Base-by-base conservation (phyloP, 345 rosid species). In the Sapria himalayana region DNA sequence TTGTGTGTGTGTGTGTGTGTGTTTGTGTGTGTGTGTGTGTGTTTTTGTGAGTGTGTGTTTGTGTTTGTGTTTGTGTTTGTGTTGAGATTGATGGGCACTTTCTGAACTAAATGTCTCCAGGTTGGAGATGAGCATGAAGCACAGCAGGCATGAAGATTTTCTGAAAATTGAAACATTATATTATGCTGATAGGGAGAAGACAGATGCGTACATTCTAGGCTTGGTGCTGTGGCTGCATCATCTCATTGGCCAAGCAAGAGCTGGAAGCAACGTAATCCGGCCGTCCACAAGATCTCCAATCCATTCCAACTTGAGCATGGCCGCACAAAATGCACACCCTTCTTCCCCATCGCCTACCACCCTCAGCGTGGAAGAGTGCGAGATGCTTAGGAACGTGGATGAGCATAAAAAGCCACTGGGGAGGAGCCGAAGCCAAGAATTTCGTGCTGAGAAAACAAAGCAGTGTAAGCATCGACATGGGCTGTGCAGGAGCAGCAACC, bases 381-480 rank as follows among this genome's bases (percentile, higher is more conserved):
- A 71, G 62, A 82, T 89, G 98, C 91, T 89, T 24, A 71, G 85
- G 8, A 92, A 78, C 31, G 89, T 81, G 45, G 70, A 69, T 55
- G 81, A 76, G 69, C 68, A 85, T 65, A 86, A 70, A 47, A 76
- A 73, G 43, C 52, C 70, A 1, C 97, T 92, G 1, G 97, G 97
- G 29, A 81, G 81, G 33, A 86, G 97, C 54, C 81, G 81, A 76
- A 86, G 97, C 56, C 97, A 86, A 64, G 97, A 86, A 60, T 74
- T 86, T 22, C 69, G 67, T 42, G 76, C 74, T 15, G 80, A 69
- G 25, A 81, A 63, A 59, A 29, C 56, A 48, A 60, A 74, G 73
- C 50, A 70, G 34, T 43, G 66, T 51, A 74, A 70, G 67, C 80
- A 78, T 49, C n/a, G n/a, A n/a, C 93, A 82, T 25, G 66, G 97